These are phyloP conservation scores for Phycomyces nitens DNA, from an alignment of 192 early-diverging fungal genomes.

Conservation along the genomic window DNA sequence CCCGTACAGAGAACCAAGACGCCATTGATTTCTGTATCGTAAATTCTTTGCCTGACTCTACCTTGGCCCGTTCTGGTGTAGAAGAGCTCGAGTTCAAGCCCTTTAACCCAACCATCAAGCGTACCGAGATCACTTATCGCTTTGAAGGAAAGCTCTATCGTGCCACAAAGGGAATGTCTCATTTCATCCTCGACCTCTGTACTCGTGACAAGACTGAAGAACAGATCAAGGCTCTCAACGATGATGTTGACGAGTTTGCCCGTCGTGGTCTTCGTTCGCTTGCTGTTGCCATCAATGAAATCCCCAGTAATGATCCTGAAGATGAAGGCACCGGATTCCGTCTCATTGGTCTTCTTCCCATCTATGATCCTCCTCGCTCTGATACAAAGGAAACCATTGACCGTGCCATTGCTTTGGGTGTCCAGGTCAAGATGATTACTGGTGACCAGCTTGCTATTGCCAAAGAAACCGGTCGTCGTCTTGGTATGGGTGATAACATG, in stretches of 20 bases:
- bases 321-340: slow-evolving; percentile 63
- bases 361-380: slow-evolving; percentile 74
- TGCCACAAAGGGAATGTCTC: slow-evolving; percentile 74
- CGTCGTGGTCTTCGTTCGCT: slow-evolving; percentile 68
- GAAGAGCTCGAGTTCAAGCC: slow-evolving; percentile 66
- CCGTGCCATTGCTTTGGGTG: slow-evolving; percentile 68
- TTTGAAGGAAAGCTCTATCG: slow-evolving; percentile 63
- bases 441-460: slow-evolving; percentile 89
- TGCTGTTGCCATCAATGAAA: slow-evolving; percentile 60
- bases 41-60: slow-evolving; percentile 56
- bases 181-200: slow-evolving; percentile 68
- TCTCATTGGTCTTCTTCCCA: slow-evolving; percentile 68
- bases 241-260: slow-evolving; percentile 68
- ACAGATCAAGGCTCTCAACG: slow-evolving; percentile 40
- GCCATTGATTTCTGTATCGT: slow-evolving; percentile 78
- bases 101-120: slow-evolving; percentile 77
- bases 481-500: slow-evolving; percentile 73
- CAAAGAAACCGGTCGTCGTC: slow-evolving; percentile 72
- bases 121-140: slow-evolving; percentile 69
- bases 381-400: slow-evolving; percentile 81
- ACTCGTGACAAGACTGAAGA: slow-evolving; percentile 66
- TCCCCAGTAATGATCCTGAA: slow-evolving; percentile 54
- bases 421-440: slow-evolving; percentile 93
- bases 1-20: slow-evolving; percentile 73
- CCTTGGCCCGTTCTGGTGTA: slow-evolving; percentile 59